These are phyloP conservation scores for Podosphaera xanthii DNA, from an alignment of 2,329 filamentous ascomycete species.

Conservation along the genomic window DNA sequence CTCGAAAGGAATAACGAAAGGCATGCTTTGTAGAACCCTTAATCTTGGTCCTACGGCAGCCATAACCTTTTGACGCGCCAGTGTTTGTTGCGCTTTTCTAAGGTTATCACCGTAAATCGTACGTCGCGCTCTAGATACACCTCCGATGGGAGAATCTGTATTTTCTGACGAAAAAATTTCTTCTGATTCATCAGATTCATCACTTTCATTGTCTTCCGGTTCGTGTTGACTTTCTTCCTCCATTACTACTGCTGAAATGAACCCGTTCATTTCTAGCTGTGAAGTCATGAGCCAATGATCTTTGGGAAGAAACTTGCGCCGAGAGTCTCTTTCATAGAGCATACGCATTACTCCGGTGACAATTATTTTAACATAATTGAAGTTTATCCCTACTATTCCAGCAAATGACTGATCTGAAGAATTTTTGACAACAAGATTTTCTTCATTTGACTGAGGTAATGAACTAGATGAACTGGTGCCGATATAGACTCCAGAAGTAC, in stretches of 20 bases:
- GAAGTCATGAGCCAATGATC: slow-evolving; percentile 85
- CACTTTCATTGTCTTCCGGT: slow-evolving; percentile 35
- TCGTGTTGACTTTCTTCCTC: slow-evolving; percentile 67
- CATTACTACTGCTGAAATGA: slow-evolving; percentile 63
- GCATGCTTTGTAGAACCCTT: slow-evolving; percentile 86
- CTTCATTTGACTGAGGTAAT: slow-evolving; percentile 7
- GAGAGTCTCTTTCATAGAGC: slow-evolving; percentile 81
- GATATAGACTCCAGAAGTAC: slow-evolving; percentile 24
- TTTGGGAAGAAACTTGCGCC: slow-evolving; percentile 60
- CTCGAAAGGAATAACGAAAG: slow-evolving; percentile 85
- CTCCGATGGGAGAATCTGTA: slow-evolving; percentile 22
- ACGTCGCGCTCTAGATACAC: slow-evolving; percentile 36
- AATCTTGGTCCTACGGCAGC: slow-evolving; percentile 66
- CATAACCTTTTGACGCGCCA: slow-evolving; percentile 45
- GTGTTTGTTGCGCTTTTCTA: slow-evolving; percentile 39
- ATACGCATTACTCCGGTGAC: slow-evolving; percentile 64
- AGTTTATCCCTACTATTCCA: slow-evolving; percentile 46
- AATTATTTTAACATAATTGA: slow-evolving; percentile 57
- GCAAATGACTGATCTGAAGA: slow-evolving; percentile 24
- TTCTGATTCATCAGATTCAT: slow-evolving; percentile 21
- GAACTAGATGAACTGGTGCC: slow-evolving; percentile 10
- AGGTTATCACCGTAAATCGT: slow-evolving; percentile 38
- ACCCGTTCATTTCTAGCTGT: slow-evolving; percentile 70
- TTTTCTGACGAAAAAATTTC: slow-evolving; percentile 16
- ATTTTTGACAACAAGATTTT: slow-evolving; percentile 4